These are phyloP conservation scores for Helotiales sp. DNA, from an alignment of 2,329 filamentous ascomycete genomes.

Conservation along the genomic window DNA sequence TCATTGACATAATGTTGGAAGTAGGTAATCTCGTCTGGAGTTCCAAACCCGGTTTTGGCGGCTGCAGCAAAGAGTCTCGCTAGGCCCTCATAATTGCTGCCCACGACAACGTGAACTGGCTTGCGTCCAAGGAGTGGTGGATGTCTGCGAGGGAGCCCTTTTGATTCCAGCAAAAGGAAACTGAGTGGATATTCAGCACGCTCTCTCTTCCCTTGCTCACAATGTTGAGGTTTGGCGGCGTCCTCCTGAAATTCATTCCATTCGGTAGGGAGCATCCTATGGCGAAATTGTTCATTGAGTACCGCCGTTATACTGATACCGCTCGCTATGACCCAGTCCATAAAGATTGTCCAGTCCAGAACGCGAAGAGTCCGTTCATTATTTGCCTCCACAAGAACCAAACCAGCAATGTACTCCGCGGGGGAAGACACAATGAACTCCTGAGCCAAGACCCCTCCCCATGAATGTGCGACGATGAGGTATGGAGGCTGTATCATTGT, in stretches of 20 bases:
- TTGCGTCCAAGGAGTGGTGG: conserved; percentile 4
- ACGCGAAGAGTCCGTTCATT: conserved; percentile 16
- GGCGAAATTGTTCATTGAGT: background rate
- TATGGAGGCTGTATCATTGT: conserved; percentile 25
- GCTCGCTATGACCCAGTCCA: background rate
- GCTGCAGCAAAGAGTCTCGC: conserved; percentile 42
- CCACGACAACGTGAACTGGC: conserved; percentile 15
- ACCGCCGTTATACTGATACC: background rate
- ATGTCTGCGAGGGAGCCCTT: background rate
- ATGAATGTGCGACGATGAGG: conserved; percentile 31
- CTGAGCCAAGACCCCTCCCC: conserved; percentile 23
- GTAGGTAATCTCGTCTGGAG: conserved; percentile 40
- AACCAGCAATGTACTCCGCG: conserved; percentile 22
- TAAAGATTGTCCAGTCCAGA: conserved; percentile 15
- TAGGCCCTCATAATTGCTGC: conserved; percentile 8
- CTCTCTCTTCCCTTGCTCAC: conserved; percentile 11
- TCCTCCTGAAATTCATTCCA: conserved; percentile 19
- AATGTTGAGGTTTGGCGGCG: background rate
- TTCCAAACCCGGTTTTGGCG: conserved; percentile 44
- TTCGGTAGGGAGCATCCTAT: conserved; percentile 19
- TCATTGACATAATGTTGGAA: conserved; percentile 39
- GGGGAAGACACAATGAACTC: conserved; percentile 26
- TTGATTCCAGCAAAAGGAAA: conserved; percentile 6
- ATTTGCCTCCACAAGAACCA: conserved; percentile 35
- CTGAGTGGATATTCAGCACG: conserved; percentile 13